A percentile compares a stretch with the other conserved stretches of the same genome.
These are phyloP conservation scores for Cicer bijugum DNA, from an alignment of 306 rosid genomes.

Conservation along the genomic window DNA sequence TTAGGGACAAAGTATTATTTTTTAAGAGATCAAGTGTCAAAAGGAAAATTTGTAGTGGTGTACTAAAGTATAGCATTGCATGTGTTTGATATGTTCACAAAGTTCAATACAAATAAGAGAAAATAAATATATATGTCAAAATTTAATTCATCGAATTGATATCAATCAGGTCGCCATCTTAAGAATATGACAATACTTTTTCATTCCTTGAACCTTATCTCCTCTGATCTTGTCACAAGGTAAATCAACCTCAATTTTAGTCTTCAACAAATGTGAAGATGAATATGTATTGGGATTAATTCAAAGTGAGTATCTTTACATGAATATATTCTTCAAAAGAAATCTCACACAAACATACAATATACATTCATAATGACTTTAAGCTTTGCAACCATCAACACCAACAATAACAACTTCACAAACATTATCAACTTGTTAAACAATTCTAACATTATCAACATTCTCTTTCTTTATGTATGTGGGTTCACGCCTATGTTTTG, in stretches of 20 bases:
- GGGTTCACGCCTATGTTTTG: constrained; percentile 77
- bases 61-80: not conserved
- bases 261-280: no score
- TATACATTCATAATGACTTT: not conserved
- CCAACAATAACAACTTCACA: constrained; percentile 33
- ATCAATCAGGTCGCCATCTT: no score
- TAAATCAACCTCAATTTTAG: no score
- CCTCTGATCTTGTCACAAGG: no score
- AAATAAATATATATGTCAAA: no score
- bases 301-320: no score
- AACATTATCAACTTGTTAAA: constrained; percentile 59
- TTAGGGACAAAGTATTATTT: not conserved
- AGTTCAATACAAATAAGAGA: no score
- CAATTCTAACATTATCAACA: constrained; percentile 36
- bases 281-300: no score
- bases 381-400: constrained; percentile 20
- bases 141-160: no score
- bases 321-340: not conserved
- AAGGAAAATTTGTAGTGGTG: not conserved
- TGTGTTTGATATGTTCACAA: not conserved
- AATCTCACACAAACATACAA: not conserved
- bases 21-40: not conserved
- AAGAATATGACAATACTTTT: no score
- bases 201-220: no score
- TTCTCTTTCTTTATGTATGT: constrained; percentile 72